Evolutionary conservation across 2,329 filamentous ascomycete genomes (phyloP).

Genomic region (Diaporthe sp.): DNA sequence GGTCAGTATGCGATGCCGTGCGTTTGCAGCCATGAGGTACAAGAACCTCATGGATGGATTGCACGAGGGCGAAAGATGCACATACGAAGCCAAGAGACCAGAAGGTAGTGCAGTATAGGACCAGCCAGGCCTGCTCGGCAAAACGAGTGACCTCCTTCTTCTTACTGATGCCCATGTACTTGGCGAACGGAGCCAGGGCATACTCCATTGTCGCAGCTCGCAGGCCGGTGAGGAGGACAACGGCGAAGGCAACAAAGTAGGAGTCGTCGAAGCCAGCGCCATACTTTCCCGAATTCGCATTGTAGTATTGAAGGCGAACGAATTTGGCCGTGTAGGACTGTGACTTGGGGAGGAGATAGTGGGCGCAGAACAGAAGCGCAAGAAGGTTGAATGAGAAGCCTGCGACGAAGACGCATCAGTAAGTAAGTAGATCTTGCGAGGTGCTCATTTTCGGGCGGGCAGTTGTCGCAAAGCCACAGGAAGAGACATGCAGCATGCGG

Average conservation of each 20-base stretch:
- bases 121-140: constrained; percentile 93
- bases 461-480: constrained; percentile 1
- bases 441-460: not conserved
- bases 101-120: constrained; percentile 85
- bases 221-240: constrained; percentile 88
- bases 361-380: constrained; percentile 84
- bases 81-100: constrained; percentile 88
- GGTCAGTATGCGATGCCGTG: constrained; percentile 40
- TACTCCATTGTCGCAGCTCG: constrained; percentile 91
- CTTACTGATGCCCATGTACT: constrained; percentile 78
- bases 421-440: not conserved
- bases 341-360: constrained; percentile 85
- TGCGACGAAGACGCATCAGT: constrained; percentile 51
- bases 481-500: constrained; percentile 32
- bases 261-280: constrained; percentile 84
- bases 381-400: constrained; percentile 90
- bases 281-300: constrained; percentile 77
- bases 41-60: not conserved
- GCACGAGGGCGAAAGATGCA: constrained; percentile 39
- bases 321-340: constrained; percentile 87
- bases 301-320: constrained; percentile 88
- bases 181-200: constrained; percentile 83
- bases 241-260: constrained; percentile 82
- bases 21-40: not conserved
- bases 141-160: constrained; percentile 85